Evolutionary conservation across 139 green algal species (phyloP), one percentile per base, ranked within the genome.

Genomic region (Nannochloris sp.): DNA sequence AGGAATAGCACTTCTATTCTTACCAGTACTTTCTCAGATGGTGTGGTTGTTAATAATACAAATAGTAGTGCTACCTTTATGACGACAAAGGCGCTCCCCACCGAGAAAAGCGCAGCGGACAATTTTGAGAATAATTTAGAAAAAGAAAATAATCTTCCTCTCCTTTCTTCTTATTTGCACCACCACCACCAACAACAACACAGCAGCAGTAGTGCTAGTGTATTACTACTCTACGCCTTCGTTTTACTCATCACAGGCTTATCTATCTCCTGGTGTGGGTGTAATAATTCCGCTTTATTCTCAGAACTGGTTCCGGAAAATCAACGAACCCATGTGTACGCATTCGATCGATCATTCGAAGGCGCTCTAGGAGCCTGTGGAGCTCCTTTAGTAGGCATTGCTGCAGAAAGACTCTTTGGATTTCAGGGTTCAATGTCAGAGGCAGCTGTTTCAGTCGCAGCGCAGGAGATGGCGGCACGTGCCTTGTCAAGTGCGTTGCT

Each of bases 281-380:
- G 64, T 35, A 86, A 85, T 68, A 95, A 95, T 75, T 81, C 58
- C 19, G 86, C 89, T 13, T 88, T 95, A 36, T 93, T 95, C 60
- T 78, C 89, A 4, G 89, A 95, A 48, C 79, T 93, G 25, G 87
- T 95, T 27, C 86, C 88, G 8, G 81, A 87, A 53, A 46, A 82
- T 45, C 61, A 87, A 62, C 73, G 87, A 35, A 77, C 44, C 7
- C 80, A 72, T 27, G 81, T 95, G 8, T 95, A 89, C 54, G 88
- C 89, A 1, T 91, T 95, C 46, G 88, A 95, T 72, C 67, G 88
- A n/a, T 73, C 64, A 19, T 91, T 90, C 30, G 83, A 77, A 47
- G 74, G 73, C 24, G 81, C 79, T 2, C 59, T 90, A 4, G 81
- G 65, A 0, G 75, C 81, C 1, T 85, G 72, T 59, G 77, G 76